These are phyloP conservation scores for Zychaea mexicana DNA, from an alignment of 371 early-diverging fungal genomes.

Conservation along the genomic window DNA sequence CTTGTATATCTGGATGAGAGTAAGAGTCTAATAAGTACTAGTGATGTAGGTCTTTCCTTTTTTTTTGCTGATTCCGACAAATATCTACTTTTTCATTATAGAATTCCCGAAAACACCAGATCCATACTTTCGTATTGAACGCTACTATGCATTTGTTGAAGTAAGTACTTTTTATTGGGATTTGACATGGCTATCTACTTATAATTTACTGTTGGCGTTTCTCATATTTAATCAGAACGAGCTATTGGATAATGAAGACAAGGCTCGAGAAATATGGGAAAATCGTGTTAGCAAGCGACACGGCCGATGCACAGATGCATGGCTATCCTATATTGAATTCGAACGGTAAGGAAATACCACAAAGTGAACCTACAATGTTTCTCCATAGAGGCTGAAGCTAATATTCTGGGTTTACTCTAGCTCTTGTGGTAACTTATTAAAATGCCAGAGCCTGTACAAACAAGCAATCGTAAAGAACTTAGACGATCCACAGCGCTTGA, in stretches of 20 bases:
- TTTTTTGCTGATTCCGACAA: neutral
- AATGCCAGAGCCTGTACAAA: conserved; percentile 42
- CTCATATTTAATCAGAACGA: conserved; percentile 10
- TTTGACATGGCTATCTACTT: neutral
- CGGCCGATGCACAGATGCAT: conserved; percentile 39
- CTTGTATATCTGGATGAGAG: conserved; percentile 31
- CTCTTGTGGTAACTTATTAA: conserved; percentile 17
- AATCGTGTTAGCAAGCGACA: conserved; percentile 21
- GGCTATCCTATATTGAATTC: conserved; percentile 45
- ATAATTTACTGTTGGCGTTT: neutral
- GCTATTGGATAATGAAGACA: conserved; percentile 22
- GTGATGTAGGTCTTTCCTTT: neutral
- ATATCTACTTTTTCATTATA: conserved; percentile 10
- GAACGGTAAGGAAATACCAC: conserved; percentile 36
- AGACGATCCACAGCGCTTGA: conserved; percentile 54
- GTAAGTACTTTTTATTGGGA: conserved; percentile 16
- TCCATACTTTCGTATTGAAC: conserved; percentile 59
- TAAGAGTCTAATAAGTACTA: conserved; percentile 7
- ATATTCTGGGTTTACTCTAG: conserved; percentile 7
- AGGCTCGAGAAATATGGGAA: conserved; percentile 44
- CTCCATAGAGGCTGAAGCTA: neutral
- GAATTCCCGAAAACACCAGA: conserved; percentile 44
- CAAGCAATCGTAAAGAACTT: conserved; percentile 39
- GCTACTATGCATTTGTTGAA: conserved; percentile 47
- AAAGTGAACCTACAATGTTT: neutral